Percentiles rank a stretch among this genome's conserved stretches.
These are phyloP conservation scores for Dictyostelium purpureum DNA, from an alignment of 78 protist species.

Conservation along the genomic window DNA sequence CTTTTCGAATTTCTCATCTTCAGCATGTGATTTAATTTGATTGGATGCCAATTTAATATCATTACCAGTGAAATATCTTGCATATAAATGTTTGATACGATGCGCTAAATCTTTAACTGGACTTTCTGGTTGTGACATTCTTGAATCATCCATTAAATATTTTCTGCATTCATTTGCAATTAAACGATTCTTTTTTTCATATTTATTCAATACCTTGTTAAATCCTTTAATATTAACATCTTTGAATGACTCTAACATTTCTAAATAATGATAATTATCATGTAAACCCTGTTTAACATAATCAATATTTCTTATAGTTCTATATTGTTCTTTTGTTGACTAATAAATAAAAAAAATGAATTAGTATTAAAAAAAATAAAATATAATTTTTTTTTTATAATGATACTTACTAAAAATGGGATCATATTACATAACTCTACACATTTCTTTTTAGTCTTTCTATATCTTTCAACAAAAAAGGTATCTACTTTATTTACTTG, in stretches of 20 bases:
- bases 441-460: conserved; percentile 25
- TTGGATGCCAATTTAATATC: conserved; percentile 33
- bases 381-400: too few relatives aligned
- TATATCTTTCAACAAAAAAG: conserved; percentile 26
- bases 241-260: conserved; percentile 17
- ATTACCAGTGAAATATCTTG: conserved; percentile 66
- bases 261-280: conserved; percentile 11
- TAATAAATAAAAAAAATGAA: too few relatives aligned
- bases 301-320: conserved; percentile 8
- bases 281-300: conserved; percentile 27
- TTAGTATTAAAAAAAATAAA: too few relatives aligned
- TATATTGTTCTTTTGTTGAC: not conserved
- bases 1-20: not conserved
- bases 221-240: conserved; percentile 18
- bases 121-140: not conserved
- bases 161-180: conserved; percentile 1
- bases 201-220: conserved; percentile 24
- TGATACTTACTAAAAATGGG: conserved; percentile 12
- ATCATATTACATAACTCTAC: conserved; percentile 33
- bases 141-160: not conserved
- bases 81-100: conserved; percentile 11
- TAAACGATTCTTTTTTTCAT: not conserved
- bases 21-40: not conserved
- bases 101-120: not conserved
- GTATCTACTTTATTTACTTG: conserved; percentile 37